These are phyloP conservation scores for Bipolaris cookei DNA, from an alignment of 2,329 filamentous ascomycete genomes.

Conservation along the genomic window DNA sequence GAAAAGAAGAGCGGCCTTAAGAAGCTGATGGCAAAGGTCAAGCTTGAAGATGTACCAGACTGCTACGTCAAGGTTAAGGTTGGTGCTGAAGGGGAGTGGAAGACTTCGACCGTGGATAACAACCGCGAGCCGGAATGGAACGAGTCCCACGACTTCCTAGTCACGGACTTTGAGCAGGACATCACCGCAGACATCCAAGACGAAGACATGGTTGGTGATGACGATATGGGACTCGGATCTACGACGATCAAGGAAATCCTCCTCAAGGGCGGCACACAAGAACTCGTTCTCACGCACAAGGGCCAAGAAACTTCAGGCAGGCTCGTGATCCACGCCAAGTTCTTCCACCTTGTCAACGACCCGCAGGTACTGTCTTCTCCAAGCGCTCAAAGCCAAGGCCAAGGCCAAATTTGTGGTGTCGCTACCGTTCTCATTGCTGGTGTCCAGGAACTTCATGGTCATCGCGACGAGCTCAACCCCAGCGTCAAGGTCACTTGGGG, in stretches of 20 bases:
- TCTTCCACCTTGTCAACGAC: constrained; percentile 53
- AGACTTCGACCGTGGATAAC: constrained; percentile 54
- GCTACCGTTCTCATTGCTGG: constrained; percentile 55
- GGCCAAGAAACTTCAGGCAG: constrained; percentile 48
- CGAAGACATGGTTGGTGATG: constrained; percentile 52
- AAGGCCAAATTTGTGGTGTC: constrained; percentile 49
- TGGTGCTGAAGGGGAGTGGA: constrained; percentile 55
- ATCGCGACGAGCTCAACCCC: constrained; percentile 54
- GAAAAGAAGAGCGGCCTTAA: constrained; percentile 46
- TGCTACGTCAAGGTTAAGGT: constrained; percentile 55
- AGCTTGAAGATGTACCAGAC: constrained; percentile 55
- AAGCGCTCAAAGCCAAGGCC: constrained; percentile 26
- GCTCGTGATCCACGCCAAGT: constrained; percentile 50
- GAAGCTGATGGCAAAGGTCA: constrained; percentile 52
- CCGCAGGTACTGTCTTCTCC: constrained; percentile 41
- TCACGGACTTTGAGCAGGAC: constrained; percentile 54
- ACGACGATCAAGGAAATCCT: constrained; percentile 54
- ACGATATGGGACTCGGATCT: constrained; percentile 54
- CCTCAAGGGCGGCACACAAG: constrained; percentile 51
- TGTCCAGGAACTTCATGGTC: constrained; percentile 52
- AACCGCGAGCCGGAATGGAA: constrained; percentile 55
- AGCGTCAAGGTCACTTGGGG: constrained; percentile 56
- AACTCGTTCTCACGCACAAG: constrained; percentile 50
- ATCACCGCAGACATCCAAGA: constrained; percentile 54
- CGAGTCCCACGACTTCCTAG: constrained; percentile 58